These are phyloP conservation scores for Solanum hybrid DNA, from an alignment of 305 asterid species.

Conservation along the genomic window DNA sequence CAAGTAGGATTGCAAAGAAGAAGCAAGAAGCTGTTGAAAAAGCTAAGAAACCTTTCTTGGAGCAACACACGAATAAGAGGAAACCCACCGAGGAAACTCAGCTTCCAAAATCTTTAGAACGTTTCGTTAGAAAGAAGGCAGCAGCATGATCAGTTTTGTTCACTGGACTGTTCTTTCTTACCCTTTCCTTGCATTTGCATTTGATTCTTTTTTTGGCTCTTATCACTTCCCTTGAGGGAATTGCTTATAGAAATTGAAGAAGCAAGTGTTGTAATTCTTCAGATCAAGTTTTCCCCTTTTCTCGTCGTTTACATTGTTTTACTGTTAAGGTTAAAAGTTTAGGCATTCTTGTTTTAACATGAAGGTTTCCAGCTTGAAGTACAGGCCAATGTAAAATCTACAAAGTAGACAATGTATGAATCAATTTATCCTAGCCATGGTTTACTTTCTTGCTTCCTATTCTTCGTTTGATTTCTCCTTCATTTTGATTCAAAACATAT, in stretches of 20 bases:
- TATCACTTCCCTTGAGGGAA: neutral
- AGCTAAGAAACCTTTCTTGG: conserved; percentile 62
- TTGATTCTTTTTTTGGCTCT: neutral
- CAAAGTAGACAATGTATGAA: neutral
- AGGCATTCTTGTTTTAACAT: neutral
- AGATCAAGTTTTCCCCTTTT: neutral
- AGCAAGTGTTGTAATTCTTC: neutral
- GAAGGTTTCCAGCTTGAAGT: neutral
- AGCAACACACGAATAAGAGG: conserved; percentile 45
- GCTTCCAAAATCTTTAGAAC: conserved; percentile 51
- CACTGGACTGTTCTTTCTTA: neutral
- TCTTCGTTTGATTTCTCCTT: neutral
- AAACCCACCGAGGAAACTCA: conserved; percentile 37
- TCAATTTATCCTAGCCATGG: neutral
- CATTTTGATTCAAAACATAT: neutral
- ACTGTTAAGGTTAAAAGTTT: neutral
- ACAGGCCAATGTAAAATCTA: conserved; percentile 1
- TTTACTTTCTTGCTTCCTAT: neutral
- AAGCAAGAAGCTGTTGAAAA: conserved; percentile 54
- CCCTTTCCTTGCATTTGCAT: neutral
- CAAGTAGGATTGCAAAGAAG: conserved; percentile 67
- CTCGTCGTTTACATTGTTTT: neutral
- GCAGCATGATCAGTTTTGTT: neutral
- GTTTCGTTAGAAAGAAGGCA: conserved; percentile 42
- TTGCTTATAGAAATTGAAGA: neutral